These are phyloP conservation scores for Boletus subparvulus DNA, from an alignment of 768 basidiomycete species.

Conservation along the genomic window DNA sequence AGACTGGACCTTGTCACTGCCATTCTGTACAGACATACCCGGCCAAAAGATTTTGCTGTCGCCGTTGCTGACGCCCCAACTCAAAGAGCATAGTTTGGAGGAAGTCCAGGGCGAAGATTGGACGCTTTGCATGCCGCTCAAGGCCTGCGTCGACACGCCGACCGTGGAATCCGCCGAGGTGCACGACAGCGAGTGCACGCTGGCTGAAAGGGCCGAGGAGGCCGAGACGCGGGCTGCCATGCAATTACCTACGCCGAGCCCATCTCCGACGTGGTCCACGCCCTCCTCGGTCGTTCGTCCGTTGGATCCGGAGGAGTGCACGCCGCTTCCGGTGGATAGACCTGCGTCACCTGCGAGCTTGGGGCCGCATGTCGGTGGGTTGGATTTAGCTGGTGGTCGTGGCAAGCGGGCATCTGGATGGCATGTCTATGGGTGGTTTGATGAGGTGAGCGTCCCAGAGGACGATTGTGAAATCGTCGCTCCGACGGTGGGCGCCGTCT, in stretches of 20 bases:
- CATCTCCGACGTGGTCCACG: conserved; percentile 25
- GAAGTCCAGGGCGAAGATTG: conserved; percentile 25
- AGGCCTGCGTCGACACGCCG: conserved; percentile 2
- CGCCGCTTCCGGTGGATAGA: neutral
- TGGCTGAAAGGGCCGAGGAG: conserved; percentile 2
- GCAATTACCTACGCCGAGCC: conserved; percentile 30
- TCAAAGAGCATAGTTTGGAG: conserved; percentile 5
- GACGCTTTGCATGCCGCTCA: conserved; percentile 35
- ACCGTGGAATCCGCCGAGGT: neutral
- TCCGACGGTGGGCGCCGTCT: neutral
- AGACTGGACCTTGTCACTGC: conserved; percentile 34
- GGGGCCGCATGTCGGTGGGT: conserved; percentile 28
- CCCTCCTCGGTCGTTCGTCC: neutral
- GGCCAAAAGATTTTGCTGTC: conserved; percentile 19
- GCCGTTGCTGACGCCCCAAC: neutral
- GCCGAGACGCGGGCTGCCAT: neutral
- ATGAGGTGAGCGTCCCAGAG: conserved; percentile 9
- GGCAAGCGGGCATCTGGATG: conserved; percentile 36
- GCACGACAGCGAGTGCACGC: conserved; percentile 1
- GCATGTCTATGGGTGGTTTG: conserved; percentile 34
- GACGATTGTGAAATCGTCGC: neutral
- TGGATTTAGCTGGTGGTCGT: conserved; percentile 30
- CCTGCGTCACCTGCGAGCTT: conserved; percentile 23
- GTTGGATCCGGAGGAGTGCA: conserved; percentile 11
- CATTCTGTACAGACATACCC: conserved; percentile 29